Evolutionary conservation across 208 protist genomes (phyloP).

Genomic region (Acanthamoeba rhysodes): DNA sequence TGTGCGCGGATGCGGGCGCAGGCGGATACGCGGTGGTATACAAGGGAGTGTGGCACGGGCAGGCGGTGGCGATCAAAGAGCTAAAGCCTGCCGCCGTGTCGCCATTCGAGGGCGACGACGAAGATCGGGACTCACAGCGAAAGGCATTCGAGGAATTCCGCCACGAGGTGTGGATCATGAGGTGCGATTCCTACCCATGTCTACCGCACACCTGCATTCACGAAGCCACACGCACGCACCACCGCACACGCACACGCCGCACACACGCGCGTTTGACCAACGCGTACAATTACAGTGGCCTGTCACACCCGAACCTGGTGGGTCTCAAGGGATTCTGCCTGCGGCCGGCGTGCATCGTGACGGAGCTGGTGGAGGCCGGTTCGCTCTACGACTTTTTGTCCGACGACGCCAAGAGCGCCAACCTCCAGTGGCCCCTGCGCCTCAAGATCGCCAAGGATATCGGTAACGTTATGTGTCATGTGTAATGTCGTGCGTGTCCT

Average conservation of each 20-base stretch:
- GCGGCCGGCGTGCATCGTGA: conserved; percentile 59
- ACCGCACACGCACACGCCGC: background rate
- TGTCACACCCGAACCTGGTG: conserved; percentile 61
- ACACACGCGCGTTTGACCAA: background rate
- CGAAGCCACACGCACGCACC: background rate
- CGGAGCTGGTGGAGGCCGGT: conserved; percentile 42
- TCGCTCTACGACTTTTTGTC: conserved; percentile 35
- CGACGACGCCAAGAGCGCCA: background rate
- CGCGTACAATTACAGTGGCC: background rate
- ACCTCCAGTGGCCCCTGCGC: conserved; percentile 22
- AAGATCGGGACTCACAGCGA: background rate
- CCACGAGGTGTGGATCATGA: conserved; percentile 76
- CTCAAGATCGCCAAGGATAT: no score
- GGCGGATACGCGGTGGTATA: conserved; percentile 38
- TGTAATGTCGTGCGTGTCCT: no score
- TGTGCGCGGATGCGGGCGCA: background rate
- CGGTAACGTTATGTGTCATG: no score
- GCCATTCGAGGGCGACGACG: background rate
- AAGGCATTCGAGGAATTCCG: conserved; percentile 68
- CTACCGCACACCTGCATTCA: no score
- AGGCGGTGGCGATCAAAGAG: conserved; percentile 61
- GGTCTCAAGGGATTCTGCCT: background rate
- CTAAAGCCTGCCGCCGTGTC: background rate
- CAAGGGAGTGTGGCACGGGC: conserved; percentile 11
- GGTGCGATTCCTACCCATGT: background rate